Evolutionary conservation across 148 eudicot species (phyloP), one percentile per base, ranked within the genome.

Genomic region (Camellia granthamiana): DNA sequence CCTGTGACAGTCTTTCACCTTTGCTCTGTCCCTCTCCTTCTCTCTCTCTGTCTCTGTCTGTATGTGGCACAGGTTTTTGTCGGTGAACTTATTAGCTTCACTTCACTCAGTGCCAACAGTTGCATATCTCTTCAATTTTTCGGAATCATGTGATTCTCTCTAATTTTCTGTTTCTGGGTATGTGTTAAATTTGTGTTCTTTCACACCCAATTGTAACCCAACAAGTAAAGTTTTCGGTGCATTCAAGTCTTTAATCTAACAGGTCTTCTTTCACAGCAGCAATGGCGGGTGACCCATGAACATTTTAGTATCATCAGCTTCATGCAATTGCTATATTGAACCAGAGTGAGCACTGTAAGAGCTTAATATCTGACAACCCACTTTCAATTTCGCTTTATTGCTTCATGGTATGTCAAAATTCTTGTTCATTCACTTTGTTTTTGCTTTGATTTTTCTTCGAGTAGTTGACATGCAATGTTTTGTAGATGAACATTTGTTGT

Each of bases 241-340:
- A 47, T 77, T 47, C 55, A 42, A 51, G 21, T 51, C 71, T 43
- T n/a, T 16, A 30, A 52, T 3, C 14, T n/a, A 42, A 46, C 56
- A 19, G n/a, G 16, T 38, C 56, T 19, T 68, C 78, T 46, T 58
- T 81, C 16, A 65, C 47, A 56, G 60, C 47, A 44, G 46, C 2
- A 76, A 81, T 75, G 79, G 79, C 73, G 69, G 69, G 59, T 75
- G 49, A 75, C 44, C 55, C 58, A 41, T 67, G 49, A 69, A 23
- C 46, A 30, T 30, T 30, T 30, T 30, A 43, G 44, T 56, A 14
- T 8, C 67, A 42, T 21, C 58, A 3, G 38, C 47, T 75, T 59
- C 68, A 0, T 23, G 10, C 63, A 58, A 2, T 30, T n/a, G 19
- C 41, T 74, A 5, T 44, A 10, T 55, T 9, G 14, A 16, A 68